These are phyloP conservation scores for Saccharomycopsis vini DNA, from an alignment of 805 yeast species.

Conservation along the genomic window DNA sequence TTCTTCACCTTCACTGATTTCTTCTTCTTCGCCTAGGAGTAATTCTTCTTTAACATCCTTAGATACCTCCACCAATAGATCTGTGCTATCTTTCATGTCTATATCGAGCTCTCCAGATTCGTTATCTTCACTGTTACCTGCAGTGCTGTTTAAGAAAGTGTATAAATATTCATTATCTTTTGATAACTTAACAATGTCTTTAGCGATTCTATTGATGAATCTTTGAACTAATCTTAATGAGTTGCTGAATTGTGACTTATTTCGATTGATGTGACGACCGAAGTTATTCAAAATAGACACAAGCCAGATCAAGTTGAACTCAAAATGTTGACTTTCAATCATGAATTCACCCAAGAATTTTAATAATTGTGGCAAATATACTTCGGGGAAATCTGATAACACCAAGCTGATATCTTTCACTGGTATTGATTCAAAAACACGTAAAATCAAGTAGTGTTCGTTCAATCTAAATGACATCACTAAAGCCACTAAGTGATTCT, in stretches of 20 bases:
- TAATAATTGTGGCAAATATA: conserved; percentile 62
- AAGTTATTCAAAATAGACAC: conserved; percentile 58
- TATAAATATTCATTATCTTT: conserved; percentile 46
- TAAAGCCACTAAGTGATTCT: conserved; percentile 59
- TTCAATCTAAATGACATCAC: conserved; percentile 92
- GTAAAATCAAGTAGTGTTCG: conserved; percentile 63
- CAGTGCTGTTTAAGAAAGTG: conserved; percentile 29
- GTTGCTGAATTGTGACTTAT: conserved; percentile 48
- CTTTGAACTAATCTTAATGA: conserved; percentile 64
- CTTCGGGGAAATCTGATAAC: conserved; percentile 60
- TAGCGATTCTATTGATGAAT: conserved; percentile 64
- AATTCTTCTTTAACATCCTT: conserved; percentile 24
- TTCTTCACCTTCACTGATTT: conserved; percentile 28
- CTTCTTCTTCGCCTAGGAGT: conserved; percentile 32
- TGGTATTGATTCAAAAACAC: conserved; percentile 67
- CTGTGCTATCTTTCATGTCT: conserved; percentile 25
- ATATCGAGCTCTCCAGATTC: too few species aligned
- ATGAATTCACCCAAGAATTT: conserved; percentile 60
- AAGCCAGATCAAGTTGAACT: conserved; percentile 78
- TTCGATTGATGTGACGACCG: conserved; percentile 60
- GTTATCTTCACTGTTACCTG: conserved; percentile 18
- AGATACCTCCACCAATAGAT: conserved; percentile 16
- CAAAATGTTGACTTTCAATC: conserved; percentile 71
- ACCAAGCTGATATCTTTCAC: conserved; percentile 60
- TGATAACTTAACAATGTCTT: conserved; percentile 53